These are phyloP conservation scores for Porcisia deanei DNA, from an alignment of 208 protist species.

Conservation along the genomic window DNA sequence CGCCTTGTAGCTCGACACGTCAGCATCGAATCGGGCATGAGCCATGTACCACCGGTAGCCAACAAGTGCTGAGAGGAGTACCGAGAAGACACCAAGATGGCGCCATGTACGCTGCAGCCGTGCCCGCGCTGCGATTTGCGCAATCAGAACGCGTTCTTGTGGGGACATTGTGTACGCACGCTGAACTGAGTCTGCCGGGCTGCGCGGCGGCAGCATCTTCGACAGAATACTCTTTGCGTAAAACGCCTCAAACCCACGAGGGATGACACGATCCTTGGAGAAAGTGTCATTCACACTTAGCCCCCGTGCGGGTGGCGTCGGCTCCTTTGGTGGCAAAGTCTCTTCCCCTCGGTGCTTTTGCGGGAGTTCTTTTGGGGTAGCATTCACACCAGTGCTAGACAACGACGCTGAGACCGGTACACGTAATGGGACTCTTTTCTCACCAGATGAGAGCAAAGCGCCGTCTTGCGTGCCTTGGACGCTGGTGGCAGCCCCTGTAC, in stretches of 20 bases:
- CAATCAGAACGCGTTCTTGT: conserved; percentile 57
- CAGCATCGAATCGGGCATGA: conserved; percentile 36
- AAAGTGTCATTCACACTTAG: conserved; percentile 23
- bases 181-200: conserved; percentile 46
- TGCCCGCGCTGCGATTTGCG: conserved; percentile 38
- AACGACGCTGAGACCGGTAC: background rate
- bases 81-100: conserved; percentile 32
- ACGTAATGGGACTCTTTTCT: background rate
- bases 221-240: conserved; percentile 49
- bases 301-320: background rate
- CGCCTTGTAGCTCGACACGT: conserved; percentile 50
- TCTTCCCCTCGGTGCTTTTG: background rate
- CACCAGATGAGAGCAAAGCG: background rate
- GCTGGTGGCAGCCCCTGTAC: background rate
- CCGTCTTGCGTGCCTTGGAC: background rate
- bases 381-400: background rate
- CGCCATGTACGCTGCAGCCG: conserved; percentile 32
- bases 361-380: background rate
- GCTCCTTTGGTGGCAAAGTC: background rate
- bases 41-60: conserved; percentile 40
- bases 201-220: conserved; percentile 43
- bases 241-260: conserved; percentile 76
- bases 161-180: conserved; percentile 55
- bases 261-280: conserved; percentile 33
- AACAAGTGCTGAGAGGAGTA: conserved; percentile 34